phyloP scores from a whole-genome alignment of 2,329 filamentous ascomycete species.

The Colletotrichum lini region DNA sequence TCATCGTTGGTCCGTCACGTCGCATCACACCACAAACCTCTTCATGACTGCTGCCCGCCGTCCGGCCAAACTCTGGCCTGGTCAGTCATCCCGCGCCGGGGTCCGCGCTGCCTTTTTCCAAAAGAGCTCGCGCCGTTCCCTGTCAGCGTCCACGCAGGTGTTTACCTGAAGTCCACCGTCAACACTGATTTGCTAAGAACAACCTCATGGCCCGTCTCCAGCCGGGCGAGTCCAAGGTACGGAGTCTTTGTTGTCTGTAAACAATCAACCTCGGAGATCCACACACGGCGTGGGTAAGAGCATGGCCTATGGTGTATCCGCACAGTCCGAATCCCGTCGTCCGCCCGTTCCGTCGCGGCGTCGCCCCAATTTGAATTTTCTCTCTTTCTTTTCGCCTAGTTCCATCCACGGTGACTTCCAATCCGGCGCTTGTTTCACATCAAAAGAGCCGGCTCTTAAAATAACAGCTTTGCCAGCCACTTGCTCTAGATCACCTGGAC shows the following conservation, averaged over 20 bases:
- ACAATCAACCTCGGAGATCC: constrained; percentile 5
- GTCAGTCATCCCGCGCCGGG: constrained; percentile 14
- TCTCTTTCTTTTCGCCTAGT: neutral
- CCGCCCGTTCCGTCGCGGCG: constrained; percentile 26
- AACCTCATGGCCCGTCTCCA: constrained; percentile 21
- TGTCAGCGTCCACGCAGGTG: constrained; percentile 21
- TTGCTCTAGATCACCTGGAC: neutral
- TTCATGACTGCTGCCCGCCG: neutral
- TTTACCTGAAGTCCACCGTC: constrained; percentile 1
- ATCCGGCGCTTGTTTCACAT: constrained; percentile 1
- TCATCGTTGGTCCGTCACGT: neutral
- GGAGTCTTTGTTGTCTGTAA: neutral
- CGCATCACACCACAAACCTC: neutral
- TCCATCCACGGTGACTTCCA: constrained; percentile 1
- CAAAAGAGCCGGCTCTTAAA: neutral
- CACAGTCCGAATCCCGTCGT: constrained; percentile 23
- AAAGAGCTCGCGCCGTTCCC: constrained; percentile 14
- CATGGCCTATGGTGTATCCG: constrained; percentile 15
- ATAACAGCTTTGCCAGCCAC: constrained; percentile 6
- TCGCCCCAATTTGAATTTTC: constrained; percentile 2
- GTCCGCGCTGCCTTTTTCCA: neutral
- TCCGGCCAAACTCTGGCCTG: constrained; percentile 11
- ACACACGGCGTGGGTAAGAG: constrained; percentile 1
- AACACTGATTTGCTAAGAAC: constrained; percentile 22
- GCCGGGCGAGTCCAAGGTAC: neutral